A percentile compares a stretch with the other conserved stretches of the same genome.
phyloP scores from a whole-genome alignment of 2,329 filamentous ascomycete genomes.

The Arthrobotrys sphaeroides region DNA sequence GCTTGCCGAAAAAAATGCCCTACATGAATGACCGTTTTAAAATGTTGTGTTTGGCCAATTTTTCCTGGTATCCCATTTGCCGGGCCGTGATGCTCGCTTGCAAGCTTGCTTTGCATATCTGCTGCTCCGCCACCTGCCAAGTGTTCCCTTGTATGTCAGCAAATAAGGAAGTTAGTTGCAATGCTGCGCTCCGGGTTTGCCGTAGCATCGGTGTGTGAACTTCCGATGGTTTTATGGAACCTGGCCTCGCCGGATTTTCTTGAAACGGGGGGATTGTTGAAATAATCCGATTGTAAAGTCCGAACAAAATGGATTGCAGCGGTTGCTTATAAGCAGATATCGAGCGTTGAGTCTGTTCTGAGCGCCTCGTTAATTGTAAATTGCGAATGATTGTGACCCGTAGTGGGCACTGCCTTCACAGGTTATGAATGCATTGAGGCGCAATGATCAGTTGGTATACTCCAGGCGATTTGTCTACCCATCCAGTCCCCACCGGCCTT shows the following conservation, averaged over 20 bases:
- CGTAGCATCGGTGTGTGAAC: not conserved
- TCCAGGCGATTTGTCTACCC: not conserved
- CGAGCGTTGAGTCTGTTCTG: not conserved
- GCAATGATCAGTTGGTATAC: slow-evolving; percentile 1
- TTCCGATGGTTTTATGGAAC: not conserved
- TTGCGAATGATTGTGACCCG: not conserved
- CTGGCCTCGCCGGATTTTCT: not conserved
- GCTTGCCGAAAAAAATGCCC: too few relatives aligned
- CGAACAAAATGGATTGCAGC: not conserved
- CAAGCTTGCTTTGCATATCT: too few relatives aligned
- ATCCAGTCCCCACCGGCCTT: not conserved
- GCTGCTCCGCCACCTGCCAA: slow-evolving; percentile 13
- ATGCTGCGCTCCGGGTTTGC: not conserved
- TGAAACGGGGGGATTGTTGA: not conserved
- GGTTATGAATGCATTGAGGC: slow-evolving; percentile 22
- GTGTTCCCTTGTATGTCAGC: not conserved
- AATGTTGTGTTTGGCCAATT: not conserved
- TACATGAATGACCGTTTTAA: too few relatives aligned
- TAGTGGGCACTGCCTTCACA: not conserved
- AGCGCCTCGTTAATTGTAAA: not conserved
- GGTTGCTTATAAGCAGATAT: not conserved
- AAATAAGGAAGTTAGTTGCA: not conserved
- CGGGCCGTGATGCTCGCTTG: not conserved
- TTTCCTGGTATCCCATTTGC: not conserved
- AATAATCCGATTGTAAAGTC: slow-evolving; percentile 8